Evolutionary conservation across 2,329 filamentous ascomycete genomes (phyloP).

Genomic region (Diaporthe nobilis): DNA sequence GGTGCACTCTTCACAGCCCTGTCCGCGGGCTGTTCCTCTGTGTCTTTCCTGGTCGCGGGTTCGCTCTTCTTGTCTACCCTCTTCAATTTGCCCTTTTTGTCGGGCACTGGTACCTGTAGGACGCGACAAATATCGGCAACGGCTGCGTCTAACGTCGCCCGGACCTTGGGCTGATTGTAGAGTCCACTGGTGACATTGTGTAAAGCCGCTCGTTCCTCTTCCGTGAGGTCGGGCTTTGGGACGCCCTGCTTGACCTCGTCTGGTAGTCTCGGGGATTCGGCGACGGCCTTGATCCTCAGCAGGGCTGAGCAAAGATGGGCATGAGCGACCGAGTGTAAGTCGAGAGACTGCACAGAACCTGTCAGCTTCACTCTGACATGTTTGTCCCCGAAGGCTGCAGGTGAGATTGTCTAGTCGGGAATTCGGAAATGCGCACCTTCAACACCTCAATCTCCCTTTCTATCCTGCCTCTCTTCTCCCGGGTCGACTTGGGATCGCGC

Average conservation of each 20-base stretch:
- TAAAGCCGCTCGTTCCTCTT: conserved; percentile 65
- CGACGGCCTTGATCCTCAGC: conserved; percentile 67
- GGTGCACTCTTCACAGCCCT: conserved; percentile 40
- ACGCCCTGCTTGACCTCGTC: conserved; percentile 61
- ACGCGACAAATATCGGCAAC: conserved; percentile 63
- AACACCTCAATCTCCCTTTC: conserved; percentile 72
- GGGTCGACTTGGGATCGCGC: conserved; percentile 59
- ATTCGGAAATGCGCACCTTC: conserved; percentile 58
- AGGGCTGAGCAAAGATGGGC: conserved; percentile 69
- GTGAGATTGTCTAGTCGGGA: not conserved
- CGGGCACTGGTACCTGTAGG: conserved; percentile 63
- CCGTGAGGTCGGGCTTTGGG: conserved; percentile 64
- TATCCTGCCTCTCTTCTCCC: conserved; percentile 70
- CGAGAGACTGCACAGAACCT: conserved; percentile 60
- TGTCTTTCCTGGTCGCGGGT: conserved; percentile 49
- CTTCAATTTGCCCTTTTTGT: conserved; percentile 55
- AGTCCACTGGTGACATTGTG: conserved; percentile 73
- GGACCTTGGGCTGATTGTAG: conserved; percentile 67
- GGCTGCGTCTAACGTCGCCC: conserved; percentile 63
- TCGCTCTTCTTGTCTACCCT: conserved; percentile 46
- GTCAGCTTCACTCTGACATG: not conserved
- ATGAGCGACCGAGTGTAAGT: conserved; percentile 70
- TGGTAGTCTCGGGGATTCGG: conserved; percentile 65
- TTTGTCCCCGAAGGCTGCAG: not conserved
- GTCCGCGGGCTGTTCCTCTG: conserved; percentile 50